Evolutionary conservation across 805 yeast species (phyloP), one percentile per base, ranked within the genome.

Genomic region (Candida ascalaphidarum): DNA sequence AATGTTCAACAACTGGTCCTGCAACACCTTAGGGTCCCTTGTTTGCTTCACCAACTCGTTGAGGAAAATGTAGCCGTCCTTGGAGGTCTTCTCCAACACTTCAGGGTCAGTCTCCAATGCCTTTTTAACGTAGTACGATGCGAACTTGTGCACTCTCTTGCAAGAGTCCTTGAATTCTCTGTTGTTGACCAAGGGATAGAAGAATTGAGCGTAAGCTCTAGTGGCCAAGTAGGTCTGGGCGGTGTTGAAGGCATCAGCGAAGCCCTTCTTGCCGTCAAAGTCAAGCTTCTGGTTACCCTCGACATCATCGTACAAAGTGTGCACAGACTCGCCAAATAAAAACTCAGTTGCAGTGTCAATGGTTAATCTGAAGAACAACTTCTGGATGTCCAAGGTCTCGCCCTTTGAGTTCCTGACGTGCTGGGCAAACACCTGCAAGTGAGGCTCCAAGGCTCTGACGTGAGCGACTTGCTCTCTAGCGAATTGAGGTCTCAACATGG

Each of bases 1-100:
- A 31, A 71, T 61, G 41, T 67, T 69, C 44, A 70, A 52, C 22
- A 67, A 53, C 47, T 71, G 75, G 43, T 67, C 72, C 28, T 74
- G 55, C 33, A 70, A 61, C 11, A 58, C 55, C 29, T 35, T 47
- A 13, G 70, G 68, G 39, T 71, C 65, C 31, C 62, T 55, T 11
- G 74, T 67, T 43, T 66, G 65, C 44, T 62, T 61, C 27, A 56
- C 67, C 34, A 70, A 55, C 40, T 68, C 74, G 27, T 58, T 54
- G 32, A 71, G 57, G 45, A 70, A 68, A 9, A 65, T 58, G 36
- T 65, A 69, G 14, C 64, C 55, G 19, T 52, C 67, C 22, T 41
- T 45, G 12, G 58, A 52, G 32, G 28, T 34, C 36, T 43, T 41
- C 22, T 45, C 60, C 23, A 54, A 45, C 27, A 54, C 61, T 33